phyloP scores from a whole-genome alignment of 371 early-diverging fungal species.

The Mortierella sp. region DNA sequence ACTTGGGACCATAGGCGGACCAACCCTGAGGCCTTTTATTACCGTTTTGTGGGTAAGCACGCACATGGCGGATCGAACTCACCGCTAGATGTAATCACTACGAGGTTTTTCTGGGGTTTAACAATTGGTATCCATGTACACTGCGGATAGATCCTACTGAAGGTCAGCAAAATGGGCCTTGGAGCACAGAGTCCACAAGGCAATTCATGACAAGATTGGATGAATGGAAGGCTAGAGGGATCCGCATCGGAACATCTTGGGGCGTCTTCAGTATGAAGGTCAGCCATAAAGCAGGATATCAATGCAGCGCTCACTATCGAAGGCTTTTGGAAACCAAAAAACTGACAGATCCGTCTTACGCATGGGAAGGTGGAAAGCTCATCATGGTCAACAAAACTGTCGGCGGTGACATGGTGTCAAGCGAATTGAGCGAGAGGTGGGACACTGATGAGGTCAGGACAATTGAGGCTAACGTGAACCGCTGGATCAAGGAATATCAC shows the following conservation, averaged over 20 bases:
- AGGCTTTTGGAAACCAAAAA: constrained; percentile 60
- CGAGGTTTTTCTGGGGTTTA: no score
- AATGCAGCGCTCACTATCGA: constrained; percentile 72
- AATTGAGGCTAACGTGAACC: constrained; percentile 61
- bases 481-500: constrained; percentile 68
- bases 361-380: constrained; percentile 63
- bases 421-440: constrained; percentile 66
- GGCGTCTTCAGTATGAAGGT: constrained; percentile 68
- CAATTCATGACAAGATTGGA: constrained; percentile 66
- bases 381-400: constrained; percentile 59
- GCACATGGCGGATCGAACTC: no score
- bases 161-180: constrained; percentile 67
- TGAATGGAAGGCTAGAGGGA: constrained; percentile 63
- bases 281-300: constrained; percentile 72
- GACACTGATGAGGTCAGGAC: constrained; percentile 60
- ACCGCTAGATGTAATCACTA: no score
- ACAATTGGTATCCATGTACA: background rate
- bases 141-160: constrained; percentile 60
- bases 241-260: constrained; percentile 68
- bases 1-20: constrained; percentile 66
- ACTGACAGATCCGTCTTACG: constrained; percentile 63
- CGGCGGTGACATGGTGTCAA: constrained; percentile 53
- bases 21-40: constrained; percentile 74
- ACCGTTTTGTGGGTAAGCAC: constrained; percentile 71
- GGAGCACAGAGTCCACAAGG: constrained; percentile 58